Conservation (phyloP, 768 basidiomycete genomes). For the Stropharia rugosoannulata region DNA sequence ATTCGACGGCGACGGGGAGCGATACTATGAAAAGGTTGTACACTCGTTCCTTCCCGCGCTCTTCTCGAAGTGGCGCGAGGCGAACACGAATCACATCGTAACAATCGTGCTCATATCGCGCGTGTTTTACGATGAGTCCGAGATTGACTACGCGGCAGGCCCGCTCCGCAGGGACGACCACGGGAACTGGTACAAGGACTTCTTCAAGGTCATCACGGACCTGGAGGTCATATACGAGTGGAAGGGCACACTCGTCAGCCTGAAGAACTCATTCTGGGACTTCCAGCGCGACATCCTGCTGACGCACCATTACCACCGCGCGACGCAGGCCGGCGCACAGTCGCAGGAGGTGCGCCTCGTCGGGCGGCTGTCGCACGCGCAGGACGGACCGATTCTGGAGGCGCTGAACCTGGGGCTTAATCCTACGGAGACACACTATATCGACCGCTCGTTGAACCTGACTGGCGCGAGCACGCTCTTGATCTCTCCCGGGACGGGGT, state of each 20-base stretch:
- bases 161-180: conserved; percentile 76
- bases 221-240: conserved; percentile 86
- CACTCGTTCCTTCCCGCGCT: conserved; percentile 93
- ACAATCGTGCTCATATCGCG: conserved; percentile 94
- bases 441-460: conserved; percentile 89
- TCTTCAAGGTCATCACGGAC: conserved; percentile 94
- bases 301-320: conserved; percentile 84
- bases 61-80: conserved; percentile 80
- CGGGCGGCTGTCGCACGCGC: conserved; percentile 80
- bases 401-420: conserved; percentile 91
- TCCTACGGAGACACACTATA: conserved; percentile 91
- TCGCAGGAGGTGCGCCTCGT: conserved; percentile 67
- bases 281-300: conserved; percentile 91
- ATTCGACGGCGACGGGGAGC: conserved; percentile 94
- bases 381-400: conserved; percentile 95
- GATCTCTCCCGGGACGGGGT: conserved; percentile 92
- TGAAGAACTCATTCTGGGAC: conserved; percentile 88
- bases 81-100: conserved; percentile 88
- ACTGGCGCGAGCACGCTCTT: conserved; percentile 84
- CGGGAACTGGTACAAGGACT: conserved; percentile 88
- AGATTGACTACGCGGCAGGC: conserved; percentile 81
- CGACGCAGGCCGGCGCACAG: conserved; percentile 42
- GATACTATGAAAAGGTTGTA: conserved; percentile 96
- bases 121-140: conserved; percentile 82
- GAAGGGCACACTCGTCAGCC: conserved; percentile 80